Evolutionary conservation across 306 rosid genomes (phyloP).

Genomic region (Crotalaria pallida): DNA sequence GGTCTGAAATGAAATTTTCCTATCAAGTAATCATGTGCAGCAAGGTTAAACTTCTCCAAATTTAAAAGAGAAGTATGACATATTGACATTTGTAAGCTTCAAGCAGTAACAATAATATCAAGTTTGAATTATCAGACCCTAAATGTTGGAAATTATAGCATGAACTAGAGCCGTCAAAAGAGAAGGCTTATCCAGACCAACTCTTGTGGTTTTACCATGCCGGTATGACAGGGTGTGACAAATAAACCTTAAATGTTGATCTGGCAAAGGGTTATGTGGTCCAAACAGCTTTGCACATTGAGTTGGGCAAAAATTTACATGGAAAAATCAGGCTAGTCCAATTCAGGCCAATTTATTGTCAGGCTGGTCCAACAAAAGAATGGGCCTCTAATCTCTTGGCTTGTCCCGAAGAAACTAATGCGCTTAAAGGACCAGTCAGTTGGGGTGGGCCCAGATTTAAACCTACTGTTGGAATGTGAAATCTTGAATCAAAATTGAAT

Average conservation of each 20-base stretch:
- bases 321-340: background rate
- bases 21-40: background rate
- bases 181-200: no score
- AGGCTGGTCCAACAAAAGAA: background rate
- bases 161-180: background rate
- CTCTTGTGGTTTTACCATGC: no score
- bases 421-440: background rate
- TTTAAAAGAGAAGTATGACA: background rate
- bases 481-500: background rate
- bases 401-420: background rate
- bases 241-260: background rate
- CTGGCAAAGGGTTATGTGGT: background rate
- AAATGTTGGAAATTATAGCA: background rate
- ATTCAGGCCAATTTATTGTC: background rate
- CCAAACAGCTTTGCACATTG: background rate
- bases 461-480: background rate
- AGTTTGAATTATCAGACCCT: background rate
- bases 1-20: background rate
- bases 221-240: no score
- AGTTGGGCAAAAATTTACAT: background rate
- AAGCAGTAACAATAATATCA: background rate
- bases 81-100: background rate
- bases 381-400: background rate
- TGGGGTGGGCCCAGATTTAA: background rate
- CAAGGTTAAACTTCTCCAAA: background rate